Evolutionary conservation across 768 basidiomycete species (phyloP).

Genomic region (Boletus rufocinnamomeus): DNA sequence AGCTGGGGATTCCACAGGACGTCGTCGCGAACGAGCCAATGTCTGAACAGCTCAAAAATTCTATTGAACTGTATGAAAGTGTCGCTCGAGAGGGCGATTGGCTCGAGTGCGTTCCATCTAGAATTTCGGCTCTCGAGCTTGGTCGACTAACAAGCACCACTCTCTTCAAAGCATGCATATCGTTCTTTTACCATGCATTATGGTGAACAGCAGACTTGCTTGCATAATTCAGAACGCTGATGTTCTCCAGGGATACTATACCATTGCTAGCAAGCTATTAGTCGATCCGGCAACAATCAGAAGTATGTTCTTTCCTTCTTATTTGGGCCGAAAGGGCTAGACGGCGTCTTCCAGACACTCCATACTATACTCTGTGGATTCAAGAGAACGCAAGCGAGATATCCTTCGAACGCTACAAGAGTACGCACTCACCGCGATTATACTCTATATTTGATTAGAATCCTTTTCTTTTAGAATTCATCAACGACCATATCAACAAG

Average conservation of each 20-base stretch:
- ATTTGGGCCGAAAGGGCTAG: too few species aligned
- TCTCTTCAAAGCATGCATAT: background rate
- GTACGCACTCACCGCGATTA: background rate
- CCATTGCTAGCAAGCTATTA: background rate
- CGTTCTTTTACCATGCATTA: background rate
- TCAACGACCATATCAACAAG: background rate
- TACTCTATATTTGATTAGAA: background rate
- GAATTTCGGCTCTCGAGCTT: background rate
- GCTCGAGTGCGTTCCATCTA: background rate
- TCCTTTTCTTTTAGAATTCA: background rate
- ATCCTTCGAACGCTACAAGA: background rate
- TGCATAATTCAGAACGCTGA: background rate
- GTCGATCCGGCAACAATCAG: background rate
- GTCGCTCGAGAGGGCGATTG: slow-evolving; percentile 1
- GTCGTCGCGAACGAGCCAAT: background rate
- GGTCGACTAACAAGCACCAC: background rate
- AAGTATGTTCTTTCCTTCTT: background rate
- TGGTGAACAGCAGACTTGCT: background rate
- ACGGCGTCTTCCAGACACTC: background rate
- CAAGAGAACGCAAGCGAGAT: background rate
- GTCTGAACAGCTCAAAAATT: background rate
- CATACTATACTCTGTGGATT: background rate
- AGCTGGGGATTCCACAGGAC: background rate
- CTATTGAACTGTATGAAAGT: background rate
- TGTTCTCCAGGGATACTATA: background rate